Evolutionary conservation across 2,329 filamentous ascomycete genomes (phyloP).

Genomic region (Stemphylium vesicarium): DNA sequence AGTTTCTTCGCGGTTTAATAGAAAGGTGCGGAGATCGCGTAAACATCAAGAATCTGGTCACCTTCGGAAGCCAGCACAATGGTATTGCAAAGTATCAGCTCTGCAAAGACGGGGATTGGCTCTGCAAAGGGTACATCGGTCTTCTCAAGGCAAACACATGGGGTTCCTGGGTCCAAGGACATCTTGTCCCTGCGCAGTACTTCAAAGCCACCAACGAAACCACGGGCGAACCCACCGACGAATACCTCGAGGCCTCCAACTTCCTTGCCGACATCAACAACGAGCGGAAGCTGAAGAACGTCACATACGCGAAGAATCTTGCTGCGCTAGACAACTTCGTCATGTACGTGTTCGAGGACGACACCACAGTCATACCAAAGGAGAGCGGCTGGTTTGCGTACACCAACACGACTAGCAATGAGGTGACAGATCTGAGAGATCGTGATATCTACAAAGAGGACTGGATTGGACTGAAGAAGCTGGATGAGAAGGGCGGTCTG

Average conservation of each 20-base stretch:
- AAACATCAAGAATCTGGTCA: constrained; percentile 78
- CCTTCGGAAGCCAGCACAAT: constrained; percentile 90
- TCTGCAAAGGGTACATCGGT: constrained; percentile 81
- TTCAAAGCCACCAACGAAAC: constrained; percentile 71
- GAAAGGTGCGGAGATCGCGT: constrained; percentile 79
- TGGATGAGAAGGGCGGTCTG: constrained; percentile 81
- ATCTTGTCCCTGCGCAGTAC: constrained; percentile 92
- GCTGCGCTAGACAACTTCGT: constrained; percentile 75
- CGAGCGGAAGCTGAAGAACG: constrained; percentile 78
- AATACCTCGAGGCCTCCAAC: constrained; percentile 81
- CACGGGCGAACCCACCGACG: constrained; percentile 61
- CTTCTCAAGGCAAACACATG: constrained; percentile 82
- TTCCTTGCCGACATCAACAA: constrained; percentile 98
- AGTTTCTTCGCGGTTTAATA: constrained; percentile 91
- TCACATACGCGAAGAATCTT: constrained; percentile 74
- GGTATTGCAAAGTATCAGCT: constrained; percentile 84
- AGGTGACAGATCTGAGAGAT: constrained; percentile 70
- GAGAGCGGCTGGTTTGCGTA: constrained; percentile 91
- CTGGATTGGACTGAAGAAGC: constrained; percentile 82
- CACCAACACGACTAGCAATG: constrained; percentile 66
- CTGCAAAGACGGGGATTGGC: constrained; percentile 74
- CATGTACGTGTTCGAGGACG: constrained; percentile 88
- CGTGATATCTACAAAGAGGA: constrained; percentile 83
- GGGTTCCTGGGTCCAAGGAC: constrained; percentile 76
- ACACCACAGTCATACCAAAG: constrained; percentile 85